phyloP scores from a whole-genome alignment of 2,329 filamentous ascomycete species.

The Grosmannia clavigera region DNA sequence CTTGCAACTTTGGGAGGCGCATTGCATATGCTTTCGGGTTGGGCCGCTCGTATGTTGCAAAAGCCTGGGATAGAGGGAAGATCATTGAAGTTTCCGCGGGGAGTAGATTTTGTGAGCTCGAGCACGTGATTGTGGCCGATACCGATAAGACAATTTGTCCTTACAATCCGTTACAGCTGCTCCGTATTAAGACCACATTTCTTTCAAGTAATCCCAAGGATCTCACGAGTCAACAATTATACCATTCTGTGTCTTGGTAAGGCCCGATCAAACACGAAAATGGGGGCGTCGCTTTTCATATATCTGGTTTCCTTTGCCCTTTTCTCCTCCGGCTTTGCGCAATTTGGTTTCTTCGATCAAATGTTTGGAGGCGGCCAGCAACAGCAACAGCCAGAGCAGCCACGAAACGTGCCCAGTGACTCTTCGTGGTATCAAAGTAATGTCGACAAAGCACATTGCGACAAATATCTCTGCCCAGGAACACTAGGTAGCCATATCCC shows the following conservation, averaged over 20 bases:
- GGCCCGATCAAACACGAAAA: constrained; percentile 12
- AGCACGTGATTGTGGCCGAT: neutral
- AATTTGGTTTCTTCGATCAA: constrained; percentile 97
- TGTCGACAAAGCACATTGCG: constrained; percentile 57
- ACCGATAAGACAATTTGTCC: neutral
- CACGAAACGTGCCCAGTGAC: constrained; percentile 76
- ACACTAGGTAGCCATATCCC: constrained; percentile 45
- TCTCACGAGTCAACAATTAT: neutral
- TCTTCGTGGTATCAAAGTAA: constrained; percentile 54
- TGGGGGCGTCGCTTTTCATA: constrained; percentile 18
- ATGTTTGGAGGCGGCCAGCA: constrained; percentile 62
- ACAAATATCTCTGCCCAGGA: constrained; percentile 87
- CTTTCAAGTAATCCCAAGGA: neutral
- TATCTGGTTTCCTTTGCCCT: constrained; percentile 43
- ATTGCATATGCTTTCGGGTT: constrained; percentile 18
- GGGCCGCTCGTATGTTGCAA: neutral
- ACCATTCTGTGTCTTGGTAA: neutral
- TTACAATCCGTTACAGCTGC: neutral
- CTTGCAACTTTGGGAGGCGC: constrained; percentile 34
- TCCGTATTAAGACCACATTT: too few relatives aligned
- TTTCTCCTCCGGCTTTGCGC: constrained; percentile 51
- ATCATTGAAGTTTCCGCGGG: neutral
- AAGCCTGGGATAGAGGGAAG: neutral
- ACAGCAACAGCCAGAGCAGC: constrained; percentile 41
- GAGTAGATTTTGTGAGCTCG: neutral